These are phyloP conservation scores for Sphagnurus paluster DNA, from an alignment of 1,284 basidiomycete genomes.

Conservation along the genomic window DNA sequence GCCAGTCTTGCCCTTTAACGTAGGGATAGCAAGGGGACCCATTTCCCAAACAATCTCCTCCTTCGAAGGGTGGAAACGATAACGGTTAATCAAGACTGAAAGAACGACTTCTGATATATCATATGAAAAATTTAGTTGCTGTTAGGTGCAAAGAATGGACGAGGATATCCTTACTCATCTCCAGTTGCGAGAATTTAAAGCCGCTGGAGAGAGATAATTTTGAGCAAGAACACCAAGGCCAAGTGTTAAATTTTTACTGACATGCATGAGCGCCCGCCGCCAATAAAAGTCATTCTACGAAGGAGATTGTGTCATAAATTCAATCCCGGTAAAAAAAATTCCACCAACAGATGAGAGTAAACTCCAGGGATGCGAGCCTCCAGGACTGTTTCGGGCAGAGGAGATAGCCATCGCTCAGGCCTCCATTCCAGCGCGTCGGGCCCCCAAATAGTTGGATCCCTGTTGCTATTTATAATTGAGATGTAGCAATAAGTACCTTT, in stretches of 20 bases:
- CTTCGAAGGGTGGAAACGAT: too few relatives aligned
- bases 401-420: conserved; percentile 21
- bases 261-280: conserved; percentile 28
- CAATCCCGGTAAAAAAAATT: not conserved
- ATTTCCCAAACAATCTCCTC: too few relatives aligned
- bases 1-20: too few relatives aligned
- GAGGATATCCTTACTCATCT: conserved; percentile 29
- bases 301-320: not conserved
- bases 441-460: conserved; percentile 19
- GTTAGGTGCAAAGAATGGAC: too few relatives aligned
- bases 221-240: too few relatives aligned
- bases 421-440: conserved; percentile 21
- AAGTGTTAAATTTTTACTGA: conserved; percentile 12
- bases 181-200: conserved; percentile 34
- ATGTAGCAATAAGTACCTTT: conserved; percentile 15
- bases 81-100: too few relatives aligned
- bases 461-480: conserved; percentile 19
- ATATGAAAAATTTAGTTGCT: too few relatives aligned
- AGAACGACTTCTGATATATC: too few relatives aligned
- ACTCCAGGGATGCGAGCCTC: conserved; percentile 20
- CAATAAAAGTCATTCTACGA: conserved; percentile 14
- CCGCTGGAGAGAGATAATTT: conserved; percentile 15
- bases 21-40: too few relatives aligned
- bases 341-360: conserved; percentile 21
- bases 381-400: conserved; percentile 15